These are phyloP conservation scores for Jatropha curcas DNA, from an alignment of 345 rosid species.

Conservation along the genomic window DNA sequence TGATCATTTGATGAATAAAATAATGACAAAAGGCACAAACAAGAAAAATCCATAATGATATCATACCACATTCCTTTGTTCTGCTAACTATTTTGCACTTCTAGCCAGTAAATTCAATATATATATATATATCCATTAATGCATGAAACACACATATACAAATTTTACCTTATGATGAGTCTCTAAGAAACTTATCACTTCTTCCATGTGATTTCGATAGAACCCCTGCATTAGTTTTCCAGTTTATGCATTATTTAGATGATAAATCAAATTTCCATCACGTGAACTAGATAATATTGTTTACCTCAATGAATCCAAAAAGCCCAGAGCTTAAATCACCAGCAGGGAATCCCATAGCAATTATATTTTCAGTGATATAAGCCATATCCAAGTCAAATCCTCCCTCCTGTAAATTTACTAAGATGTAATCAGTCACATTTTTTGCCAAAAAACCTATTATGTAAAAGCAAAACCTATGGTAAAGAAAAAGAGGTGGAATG, in stretches of 20 bases:
- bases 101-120: slow-evolving; percentile 2
- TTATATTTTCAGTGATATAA: slow-evolving; percentile 36
- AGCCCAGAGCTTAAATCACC: slow-evolving; percentile 40
- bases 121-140: neutral
- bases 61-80: neutral
- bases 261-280: neutral
- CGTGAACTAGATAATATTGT: neutral
- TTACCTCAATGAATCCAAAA: slow-evolving; percentile 37
- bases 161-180: slow-evolving; percentile 29
- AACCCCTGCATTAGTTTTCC: slow-evolving; percentile 26
- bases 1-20: slow-evolving; percentile 5
- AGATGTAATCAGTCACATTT: neutral
- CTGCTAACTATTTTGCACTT: slow-evolving; percentile 7
- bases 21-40: neutral
- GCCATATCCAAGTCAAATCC: slow-evolving; percentile 48
- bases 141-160: neutral
- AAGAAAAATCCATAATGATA: neutral
- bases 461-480: neutral
- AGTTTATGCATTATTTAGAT: neutral
- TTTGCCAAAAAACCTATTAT: neutral
- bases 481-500: neutral
- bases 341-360: slow-evolving; percentile 43
- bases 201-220: slow-evolving; percentile 41
- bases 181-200: slow-evolving; percentile 36
- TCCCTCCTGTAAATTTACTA: slow-evolving; percentile 24